Conservation (phyloP, 164 flowering plant species). For the Brasenia schreberi region DNA sequence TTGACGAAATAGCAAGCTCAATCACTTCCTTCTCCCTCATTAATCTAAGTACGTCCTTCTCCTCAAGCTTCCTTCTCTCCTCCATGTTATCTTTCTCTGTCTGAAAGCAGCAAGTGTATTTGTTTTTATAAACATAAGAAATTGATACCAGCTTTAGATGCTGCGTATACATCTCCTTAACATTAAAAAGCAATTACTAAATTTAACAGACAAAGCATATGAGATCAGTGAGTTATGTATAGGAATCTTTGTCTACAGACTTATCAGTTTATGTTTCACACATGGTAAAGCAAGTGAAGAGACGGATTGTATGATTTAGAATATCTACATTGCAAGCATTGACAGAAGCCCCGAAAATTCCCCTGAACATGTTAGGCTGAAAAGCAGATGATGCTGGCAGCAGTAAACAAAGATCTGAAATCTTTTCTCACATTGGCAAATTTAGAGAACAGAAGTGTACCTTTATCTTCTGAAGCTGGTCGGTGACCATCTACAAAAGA, state of each 20-base stretch:
- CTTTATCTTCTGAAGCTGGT: constrained; percentile 61
- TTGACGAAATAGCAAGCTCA: constrained; percentile 30
- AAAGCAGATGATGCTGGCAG: not conserved
- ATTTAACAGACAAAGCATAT: not conserved
- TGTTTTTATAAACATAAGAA: not conserved
- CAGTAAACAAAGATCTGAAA: not conserved
- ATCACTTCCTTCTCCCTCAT: constrained; percentile 44
- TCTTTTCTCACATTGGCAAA: not conserved
- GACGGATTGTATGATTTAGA: not conserved
- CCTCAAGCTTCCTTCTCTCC: constrained; percentile 56
- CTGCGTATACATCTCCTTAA: not conserved
- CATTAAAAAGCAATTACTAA: not conserved
- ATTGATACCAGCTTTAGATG: not conserved
- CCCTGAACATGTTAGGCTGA: not conserved
- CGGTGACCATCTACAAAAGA: constrained; percentile 38
- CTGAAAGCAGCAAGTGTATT: constrained; percentile 18
- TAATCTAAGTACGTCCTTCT: constrained; percentile 36
- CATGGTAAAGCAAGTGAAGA: not conserved
- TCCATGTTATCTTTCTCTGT: constrained; percentile 52
- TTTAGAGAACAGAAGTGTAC: constrained; percentile 16
- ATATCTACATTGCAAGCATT: not conserved
- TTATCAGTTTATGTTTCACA: too few relatives aligned
- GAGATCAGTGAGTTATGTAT: not conserved
- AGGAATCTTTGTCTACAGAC: not conserved
- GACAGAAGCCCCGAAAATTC: not conserved